These are phyloP conservation scores for Colletotrichum endophyticum DNA, from an alignment of 2,329 filamentous ascomycete species.

Conservation along the genomic window DNA sequence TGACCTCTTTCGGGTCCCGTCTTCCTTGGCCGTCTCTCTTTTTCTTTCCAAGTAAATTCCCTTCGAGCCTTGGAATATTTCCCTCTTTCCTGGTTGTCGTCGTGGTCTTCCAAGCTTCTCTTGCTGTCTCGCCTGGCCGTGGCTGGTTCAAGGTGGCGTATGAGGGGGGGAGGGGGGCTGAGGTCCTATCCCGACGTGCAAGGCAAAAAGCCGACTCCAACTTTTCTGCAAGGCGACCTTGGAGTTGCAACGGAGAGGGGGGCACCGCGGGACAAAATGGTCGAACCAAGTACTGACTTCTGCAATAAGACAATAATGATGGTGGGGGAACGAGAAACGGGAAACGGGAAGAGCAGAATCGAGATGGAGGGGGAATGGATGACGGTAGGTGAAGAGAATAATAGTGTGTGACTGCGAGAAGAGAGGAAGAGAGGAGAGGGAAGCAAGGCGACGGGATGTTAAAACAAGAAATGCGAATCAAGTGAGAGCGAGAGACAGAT, in stretches of 20 bases:
- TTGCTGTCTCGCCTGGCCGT: background rate
- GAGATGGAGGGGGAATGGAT: background rate
- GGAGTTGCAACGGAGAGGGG: background rate
- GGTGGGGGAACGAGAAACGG: background rate
- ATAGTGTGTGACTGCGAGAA: background rate
- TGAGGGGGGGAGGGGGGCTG: background rate
- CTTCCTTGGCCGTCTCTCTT: background rate
- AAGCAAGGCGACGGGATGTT: background rate
- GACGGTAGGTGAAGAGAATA: background rate
- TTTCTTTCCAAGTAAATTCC: background rate
- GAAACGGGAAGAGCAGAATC: background rate
- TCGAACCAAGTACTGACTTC: background rate
- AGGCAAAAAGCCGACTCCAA: background rate
- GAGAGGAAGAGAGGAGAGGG: background rate
- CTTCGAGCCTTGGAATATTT: background rate
- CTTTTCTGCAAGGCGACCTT: constrained; percentile 5
- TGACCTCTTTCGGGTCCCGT: background rate
- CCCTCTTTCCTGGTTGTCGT: background rate
- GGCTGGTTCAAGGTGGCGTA: constrained; percentile 7
- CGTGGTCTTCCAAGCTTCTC: background rate
- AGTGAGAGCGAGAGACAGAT: background rate
- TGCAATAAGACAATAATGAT: background rate
- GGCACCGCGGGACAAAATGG: background rate
- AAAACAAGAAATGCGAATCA: constrained; percentile 1
- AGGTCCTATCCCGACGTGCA: constrained; percentile 8